These are phyloP conservation scores for Lactuca sativa DNA, from an alignment of 129 eudicot species.

Conservation along the genomic window DNA sequence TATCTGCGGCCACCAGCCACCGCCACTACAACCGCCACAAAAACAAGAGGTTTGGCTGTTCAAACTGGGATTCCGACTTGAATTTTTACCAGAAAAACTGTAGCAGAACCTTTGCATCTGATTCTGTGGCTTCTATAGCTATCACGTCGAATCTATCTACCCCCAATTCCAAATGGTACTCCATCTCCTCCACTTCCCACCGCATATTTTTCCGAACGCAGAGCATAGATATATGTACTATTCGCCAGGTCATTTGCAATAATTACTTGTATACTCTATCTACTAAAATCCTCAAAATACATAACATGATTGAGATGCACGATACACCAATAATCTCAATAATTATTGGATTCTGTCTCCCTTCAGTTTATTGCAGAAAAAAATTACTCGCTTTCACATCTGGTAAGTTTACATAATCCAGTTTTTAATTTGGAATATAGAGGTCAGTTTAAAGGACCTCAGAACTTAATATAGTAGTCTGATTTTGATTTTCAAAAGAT, in stretches of 20 bases:
- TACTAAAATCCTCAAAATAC: background rate
- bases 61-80: constrained; percentile 23
- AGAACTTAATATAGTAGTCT: too few species aligned
- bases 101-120: constrained; percentile 35
- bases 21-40: background rate
- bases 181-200: background rate
- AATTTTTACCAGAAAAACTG: constrained; percentile 7
- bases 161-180: constrained; percentile 43
- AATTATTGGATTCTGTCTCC: background rate
- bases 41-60: constrained; percentile 12
- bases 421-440: too few species aligned
- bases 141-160: constrained; percentile 24
- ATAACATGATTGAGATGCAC: background rate
- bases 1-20: constrained; percentile 28
- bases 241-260: background rate
- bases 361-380: background rate
- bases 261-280: background rate
- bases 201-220: background rate
- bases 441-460: too few species aligned
- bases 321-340: background rate
- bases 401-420: too few species aligned
- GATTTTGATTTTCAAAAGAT: too few species aligned
- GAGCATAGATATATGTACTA: background rate
- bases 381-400: background rate
- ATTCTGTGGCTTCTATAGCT: constrained; percentile 28